A percentile compares a stretch with the other conserved stretches of the same genome.
phyloP scores from a whole-genome alignment of 2,329 filamentous ascomycete genomes.

The Apiospora marii region DNA sequence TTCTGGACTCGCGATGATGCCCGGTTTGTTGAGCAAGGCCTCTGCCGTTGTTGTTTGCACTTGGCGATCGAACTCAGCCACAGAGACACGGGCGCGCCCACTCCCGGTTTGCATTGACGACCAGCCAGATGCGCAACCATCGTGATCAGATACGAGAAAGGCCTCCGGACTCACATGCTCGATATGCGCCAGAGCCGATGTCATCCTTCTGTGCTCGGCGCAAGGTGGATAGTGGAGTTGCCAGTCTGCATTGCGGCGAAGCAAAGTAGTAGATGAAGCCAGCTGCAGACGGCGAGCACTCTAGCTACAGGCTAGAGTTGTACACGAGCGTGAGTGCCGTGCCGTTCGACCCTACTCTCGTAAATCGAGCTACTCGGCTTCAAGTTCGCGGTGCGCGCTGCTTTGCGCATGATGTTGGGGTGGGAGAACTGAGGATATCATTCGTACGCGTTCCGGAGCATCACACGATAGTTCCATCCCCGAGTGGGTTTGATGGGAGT shows the following conservation, averaged over 20 bases:
- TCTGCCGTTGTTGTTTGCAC: background rate
- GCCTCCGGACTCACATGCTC: background rate
- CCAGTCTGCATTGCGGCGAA: background rate
- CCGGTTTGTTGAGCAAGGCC: background rate
- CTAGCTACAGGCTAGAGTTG: background rate
- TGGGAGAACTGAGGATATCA: background rate
- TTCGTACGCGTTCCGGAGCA: background rate
- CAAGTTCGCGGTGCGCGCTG: background rate
- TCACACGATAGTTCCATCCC: background rate
- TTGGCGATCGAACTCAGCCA: slow-evolving; percentile 8
- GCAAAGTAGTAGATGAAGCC: background rate
- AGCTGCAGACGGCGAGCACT: background rate
- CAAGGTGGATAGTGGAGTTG: background rate
- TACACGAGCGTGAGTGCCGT: background rate
- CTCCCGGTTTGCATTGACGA: slow-evolving; percentile 2
- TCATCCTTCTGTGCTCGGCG: background rate
- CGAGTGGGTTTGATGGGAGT: too few relatives aligned
- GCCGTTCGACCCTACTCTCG: background rate
- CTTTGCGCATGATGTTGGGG: background rate
- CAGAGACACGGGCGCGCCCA: background rate
- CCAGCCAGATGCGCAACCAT: background rate
- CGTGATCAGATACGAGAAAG: slow-evolving; percentile 13
- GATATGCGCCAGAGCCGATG: background rate
- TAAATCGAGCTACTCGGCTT: background rate
- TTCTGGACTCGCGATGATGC: background rate